These are phyloP conservation scores for Saccharomyces hybrid DNA, from an alignment of 1,139 yeast genomes.

Conservation along the genomic window DNA sequence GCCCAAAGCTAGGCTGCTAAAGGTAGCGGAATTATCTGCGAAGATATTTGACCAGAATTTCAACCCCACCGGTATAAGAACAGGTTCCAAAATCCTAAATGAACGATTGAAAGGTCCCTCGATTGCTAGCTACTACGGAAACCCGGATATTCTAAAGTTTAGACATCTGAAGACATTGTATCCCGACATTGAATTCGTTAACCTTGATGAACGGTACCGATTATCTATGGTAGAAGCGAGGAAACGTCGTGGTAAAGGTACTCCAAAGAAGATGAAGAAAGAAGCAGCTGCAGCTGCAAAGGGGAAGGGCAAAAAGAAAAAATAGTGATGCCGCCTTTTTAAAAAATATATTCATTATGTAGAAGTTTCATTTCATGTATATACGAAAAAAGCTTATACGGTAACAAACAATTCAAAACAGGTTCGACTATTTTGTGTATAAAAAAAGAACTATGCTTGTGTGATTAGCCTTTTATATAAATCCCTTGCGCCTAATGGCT, in stretches of 20 bases:
- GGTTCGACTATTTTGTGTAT: not conserved
- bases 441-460: not conserved
- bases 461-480: conserved; percentile 16
- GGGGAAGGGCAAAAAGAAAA: conserved; percentile 35
- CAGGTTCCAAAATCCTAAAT: conserved; percentile 69
- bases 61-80: conserved; percentile 65
- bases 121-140: conserved; percentile 68
- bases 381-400: conserved; percentile 1
- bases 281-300: conserved; percentile 25
- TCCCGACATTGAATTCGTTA: conserved; percentile 54
- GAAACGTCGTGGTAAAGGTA: conserved; percentile 87
- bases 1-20: conserved; percentile 42
- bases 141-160: conserved; percentile 60
- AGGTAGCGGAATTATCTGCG: conserved; percentile 51
- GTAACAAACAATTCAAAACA: not conserved
- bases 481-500: conserved; percentile 29
- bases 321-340: conserved; percentile 10
- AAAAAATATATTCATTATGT: not conserved
- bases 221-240: conserved; percentile 54
- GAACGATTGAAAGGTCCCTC: conserved; percentile 72
- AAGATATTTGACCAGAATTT: conserved; percentile 54
- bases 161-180: conserved; percentile 50
- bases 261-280: conserved; percentile 70
- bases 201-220: conserved; percentile 69
- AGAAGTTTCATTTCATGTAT: conserved; percentile 3